Percentiles rank a stretch among this genome's conserved stretches.
These are phyloP conservation scores for Rhodotorula sp. DNA, from an alignment of 1,284 basidiomycete species.

Conservation along the genomic window DNA sequence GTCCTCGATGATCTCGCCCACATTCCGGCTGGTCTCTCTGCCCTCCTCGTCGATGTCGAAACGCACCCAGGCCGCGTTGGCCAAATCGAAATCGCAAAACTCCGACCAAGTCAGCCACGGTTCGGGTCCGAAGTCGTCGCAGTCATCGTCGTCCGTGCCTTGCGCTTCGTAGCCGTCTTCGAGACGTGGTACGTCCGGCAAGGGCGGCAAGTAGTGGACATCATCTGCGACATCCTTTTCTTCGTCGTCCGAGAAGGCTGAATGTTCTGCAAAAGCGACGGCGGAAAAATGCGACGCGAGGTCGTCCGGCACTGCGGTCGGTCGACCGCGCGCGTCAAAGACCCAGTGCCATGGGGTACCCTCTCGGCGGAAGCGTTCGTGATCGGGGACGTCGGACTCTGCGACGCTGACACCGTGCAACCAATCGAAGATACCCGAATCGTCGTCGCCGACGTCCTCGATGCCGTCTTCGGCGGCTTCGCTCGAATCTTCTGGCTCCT, in stretches of 20 bases:
- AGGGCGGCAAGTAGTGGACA: background rate
- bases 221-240: background rate
- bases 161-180: background rate
- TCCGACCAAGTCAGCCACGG: background rate
- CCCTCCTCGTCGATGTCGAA: slow-evolving; percentile 1
- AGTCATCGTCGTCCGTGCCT: background rate
- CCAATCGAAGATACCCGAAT: too few relatives aligned
- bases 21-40: background rate
- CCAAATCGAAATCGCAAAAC: background rate
- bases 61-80: background rate
- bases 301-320: background rate
- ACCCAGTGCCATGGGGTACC: background rate
- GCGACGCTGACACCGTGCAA: too few relatives aligned
- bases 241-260: too few relatives aligned
- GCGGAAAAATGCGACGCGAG: background rate
- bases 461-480: too few relatives aligned
- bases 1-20: background rate
- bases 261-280: background rate
- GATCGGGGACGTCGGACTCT: too few relatives aligned
- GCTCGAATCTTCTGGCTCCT: too few relatives aligned
- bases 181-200: background rate
- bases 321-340: background rate
- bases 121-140: background rate
- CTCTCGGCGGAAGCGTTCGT: background rate
- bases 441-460: too few relatives aligned